Base-by-base conservation (phyloP, 148 eudicot genomes). In the Hydrangea macrophylla region DNA sequence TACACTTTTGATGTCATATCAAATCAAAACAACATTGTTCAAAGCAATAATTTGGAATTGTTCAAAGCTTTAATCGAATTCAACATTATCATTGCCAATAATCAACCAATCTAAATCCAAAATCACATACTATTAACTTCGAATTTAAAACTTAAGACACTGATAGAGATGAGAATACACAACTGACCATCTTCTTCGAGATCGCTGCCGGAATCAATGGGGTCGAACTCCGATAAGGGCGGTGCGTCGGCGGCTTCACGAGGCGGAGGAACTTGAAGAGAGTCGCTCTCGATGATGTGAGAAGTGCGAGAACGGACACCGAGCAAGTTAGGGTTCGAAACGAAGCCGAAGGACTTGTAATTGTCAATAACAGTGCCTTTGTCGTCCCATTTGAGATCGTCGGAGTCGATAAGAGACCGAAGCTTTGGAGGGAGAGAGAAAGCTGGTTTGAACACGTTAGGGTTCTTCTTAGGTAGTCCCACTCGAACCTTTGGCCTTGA, bases 101-200 rank as follows among this genome's bases (percentile, higher is more conserved):
- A 55, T 68, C 20, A 20, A 22, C 1, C 57, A 28, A 64, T 6
- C 42, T 60, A 9, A 0, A 20, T 23, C 12, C 35, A 58, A 71
- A 44, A 24, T 36, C 23, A 44, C 39, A 17, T 25, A n/a, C n/a
- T n/a, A 64, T 5, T 39, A 24, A 67, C 27, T 7, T 23, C 32
- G n/a, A 58, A 65, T 15, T n/a, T 10, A 33, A 60, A 37, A 23
- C 1, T 1, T 13, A 18, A 10, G 18, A 30, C 9, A 18, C 11
- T 7, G 23, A 24, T 24, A 51, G 5, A 36, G 26, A 5, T 11
- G 50, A 50, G 20, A 5, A 4, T 31, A 45, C 5, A 33, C 3
- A 70, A 88, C 88, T 65, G 26, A 92, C 98, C 98, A 42, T 92
- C 94, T 79, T 92, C 98, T 60, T 92, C 98, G 32, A 92, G 86